phyloP scores from a whole-genome alignment of 179 eudicot genomes.

The Vitellaria paradoxa region DNA sequence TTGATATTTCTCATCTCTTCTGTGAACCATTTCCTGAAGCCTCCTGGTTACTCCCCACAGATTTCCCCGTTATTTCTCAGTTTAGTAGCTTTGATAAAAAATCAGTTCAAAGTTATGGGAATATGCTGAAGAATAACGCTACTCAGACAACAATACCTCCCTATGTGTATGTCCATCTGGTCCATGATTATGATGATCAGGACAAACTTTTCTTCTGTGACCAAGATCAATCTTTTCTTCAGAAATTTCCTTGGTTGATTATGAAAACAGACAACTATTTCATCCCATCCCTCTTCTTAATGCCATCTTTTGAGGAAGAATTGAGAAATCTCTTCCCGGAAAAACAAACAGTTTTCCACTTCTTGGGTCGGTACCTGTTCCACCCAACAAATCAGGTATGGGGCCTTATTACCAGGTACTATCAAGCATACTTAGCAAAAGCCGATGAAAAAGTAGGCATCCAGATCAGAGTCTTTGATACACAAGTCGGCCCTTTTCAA shows the following conservation, averaged over 20 bases:
- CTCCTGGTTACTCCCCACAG: constrained; percentile 83
- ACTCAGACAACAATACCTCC: constrained; percentile 31
- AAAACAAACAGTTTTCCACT: constrained; percentile 71
- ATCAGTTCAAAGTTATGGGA: constrained; percentile 59
- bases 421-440: constrained; percentile 65
- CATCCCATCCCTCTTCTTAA: constrained; percentile 68
- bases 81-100: constrained; percentile 42
- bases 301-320: constrained; percentile 76
- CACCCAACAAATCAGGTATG: constrained; percentile 87
- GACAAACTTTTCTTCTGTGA: constrained; percentile 92
- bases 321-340: constrained; percentile 60
- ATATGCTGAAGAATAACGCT: constrained; percentile 47
- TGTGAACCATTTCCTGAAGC: constrained; percentile 91
- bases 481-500: constrained; percentile 49
- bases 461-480: constrained; percentile 70
- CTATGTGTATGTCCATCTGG: constrained; percentile 68
- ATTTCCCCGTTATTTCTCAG: constrained; percentile 63
- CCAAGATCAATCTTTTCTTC: constrained; percentile 53
- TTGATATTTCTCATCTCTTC: constrained; percentile 73
- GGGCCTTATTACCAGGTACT: constrained; percentile 77
- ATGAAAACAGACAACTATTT: constrained; percentile 81
- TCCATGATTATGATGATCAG: constrained; percentile 68
- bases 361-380: constrained; percentile 76
- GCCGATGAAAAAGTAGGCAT: constrained; percentile 77
- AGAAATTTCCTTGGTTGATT: constrained; percentile 68